These are phyloP conservation scores for Pythium vanterpoolii DNA, from an alignment of 352 stramenopile genomes.

Conservation along the genomic window DNA sequence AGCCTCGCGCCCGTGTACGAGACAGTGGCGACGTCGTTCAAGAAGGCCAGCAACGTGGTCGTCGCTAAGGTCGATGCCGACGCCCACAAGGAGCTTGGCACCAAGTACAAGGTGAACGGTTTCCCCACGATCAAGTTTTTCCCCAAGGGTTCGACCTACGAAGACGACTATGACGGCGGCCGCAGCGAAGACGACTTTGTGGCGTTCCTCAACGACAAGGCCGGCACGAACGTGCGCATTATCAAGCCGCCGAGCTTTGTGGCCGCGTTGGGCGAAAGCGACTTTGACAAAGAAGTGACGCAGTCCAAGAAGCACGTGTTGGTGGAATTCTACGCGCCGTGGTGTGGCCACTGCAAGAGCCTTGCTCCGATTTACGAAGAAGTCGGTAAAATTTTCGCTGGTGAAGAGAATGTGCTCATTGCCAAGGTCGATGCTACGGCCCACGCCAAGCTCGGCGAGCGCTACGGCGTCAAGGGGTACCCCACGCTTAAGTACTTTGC, in stretches of 20 bases:
- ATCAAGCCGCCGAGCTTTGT: constrained; percentile 69
- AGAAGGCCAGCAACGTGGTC: constrained; percentile 81
- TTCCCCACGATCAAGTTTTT: constrained; percentile 95
- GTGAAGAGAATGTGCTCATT: constrained; percentile 77
- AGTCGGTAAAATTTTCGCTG: constrained; percentile 67
- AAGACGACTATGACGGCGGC: constrained; percentile 86
- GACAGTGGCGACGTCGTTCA: constrained; percentile 85
- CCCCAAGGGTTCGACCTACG: constrained; percentile 63
- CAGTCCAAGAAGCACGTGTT: constrained; percentile 84
- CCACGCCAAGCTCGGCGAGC: constrained; percentile 49
- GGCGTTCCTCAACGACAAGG: constrained; percentile 74
- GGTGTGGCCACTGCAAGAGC: constrained; percentile 93
- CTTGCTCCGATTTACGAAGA: constrained; percentile 89
- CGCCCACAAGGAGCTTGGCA: constrained; percentile 72
- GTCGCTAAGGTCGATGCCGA: constrained; percentile 91
- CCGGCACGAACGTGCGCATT: constrained; percentile 66
- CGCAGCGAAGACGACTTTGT: constrained; percentile 82
- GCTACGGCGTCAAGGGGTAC: constrained; percentile 89
- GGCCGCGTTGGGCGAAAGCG: constrained; percentile 43
- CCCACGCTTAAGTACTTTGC: constrained; percentile 93
- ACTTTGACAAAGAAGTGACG: constrained; percentile 81
- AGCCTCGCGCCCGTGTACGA: constrained; percentile 77
- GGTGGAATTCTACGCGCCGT: constrained; percentile 94
- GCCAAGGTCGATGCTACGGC: constrained; percentile 82
- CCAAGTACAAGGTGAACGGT: constrained; percentile 85